Evolutionary conservation across 257 asterid genomes (phyloP).

Genomic region (Jaltomata sinuosa): DNA sequence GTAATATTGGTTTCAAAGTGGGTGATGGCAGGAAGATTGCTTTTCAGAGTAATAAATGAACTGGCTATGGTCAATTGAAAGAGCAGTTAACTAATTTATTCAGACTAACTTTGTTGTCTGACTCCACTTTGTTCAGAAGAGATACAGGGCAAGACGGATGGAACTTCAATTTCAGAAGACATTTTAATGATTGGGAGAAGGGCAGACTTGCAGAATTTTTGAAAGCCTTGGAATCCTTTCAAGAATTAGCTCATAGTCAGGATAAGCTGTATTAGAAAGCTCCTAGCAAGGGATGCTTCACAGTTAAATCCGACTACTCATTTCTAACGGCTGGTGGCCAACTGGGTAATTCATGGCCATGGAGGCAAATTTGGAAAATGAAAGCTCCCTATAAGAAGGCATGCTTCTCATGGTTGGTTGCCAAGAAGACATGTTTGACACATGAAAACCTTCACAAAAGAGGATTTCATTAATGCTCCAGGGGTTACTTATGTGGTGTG

Average conservation of each 20-base stretch:
- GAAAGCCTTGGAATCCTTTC: not conserved
- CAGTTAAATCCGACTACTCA: not conserved
- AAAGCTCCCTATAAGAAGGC: not conserved
- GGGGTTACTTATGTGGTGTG: not conserved
- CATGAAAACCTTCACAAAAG: not conserved
- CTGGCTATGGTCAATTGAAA: not conserved
- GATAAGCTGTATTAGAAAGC: not conserved
- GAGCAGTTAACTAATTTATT: not conserved
- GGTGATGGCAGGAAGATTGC: not conserved
- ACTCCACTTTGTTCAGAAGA: not conserved
- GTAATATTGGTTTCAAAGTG: not conserved
- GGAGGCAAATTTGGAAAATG: not conserved
- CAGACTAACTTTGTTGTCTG: not conserved
- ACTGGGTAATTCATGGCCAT: not conserved
- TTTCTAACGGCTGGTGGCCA: not conserved
- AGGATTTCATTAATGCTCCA: not conserved
- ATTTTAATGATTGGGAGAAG: not conserved
- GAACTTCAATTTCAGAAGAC: not conserved
- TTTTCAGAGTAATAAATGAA: not conserved
- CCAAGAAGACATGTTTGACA: not conserved
- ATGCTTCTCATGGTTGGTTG: not conserved
- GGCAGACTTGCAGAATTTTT: not conserved
- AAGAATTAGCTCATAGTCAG: not conserved
- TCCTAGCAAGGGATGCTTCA: not conserved
- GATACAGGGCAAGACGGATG: not conserved